A percentile compares a stretch with the other conserved stretches of the same genome.
Evolutionary conservation across 164 flowering plant species (phyloP).

Genomic region (Santalum album): DNA sequence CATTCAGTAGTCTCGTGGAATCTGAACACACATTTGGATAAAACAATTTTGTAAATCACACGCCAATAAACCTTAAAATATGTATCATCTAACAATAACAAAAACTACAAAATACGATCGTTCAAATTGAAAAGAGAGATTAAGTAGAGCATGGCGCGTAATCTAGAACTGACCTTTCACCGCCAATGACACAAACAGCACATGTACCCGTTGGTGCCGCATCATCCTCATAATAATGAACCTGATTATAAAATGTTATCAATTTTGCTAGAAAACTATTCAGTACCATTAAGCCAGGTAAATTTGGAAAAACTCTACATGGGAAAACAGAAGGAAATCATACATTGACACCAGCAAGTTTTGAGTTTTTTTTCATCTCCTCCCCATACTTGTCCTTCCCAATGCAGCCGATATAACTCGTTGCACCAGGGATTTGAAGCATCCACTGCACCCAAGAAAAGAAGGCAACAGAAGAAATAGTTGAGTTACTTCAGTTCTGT

Average conservation of each 20-base stretch:
- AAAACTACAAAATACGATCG: too few relatives aligned
- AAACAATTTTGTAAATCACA: too few relatives aligned
- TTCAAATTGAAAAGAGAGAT: too few relatives aligned
- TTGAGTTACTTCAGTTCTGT: background rate
- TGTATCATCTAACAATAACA: too few relatives aligned
- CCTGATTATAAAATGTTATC: too few relatives aligned
- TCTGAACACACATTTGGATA: too few relatives aligned
- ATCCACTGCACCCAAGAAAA: conserved; percentile 64
- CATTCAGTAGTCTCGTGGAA: too few relatives aligned
- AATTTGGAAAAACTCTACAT: background rate
- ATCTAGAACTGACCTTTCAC: conserved; percentile 65
- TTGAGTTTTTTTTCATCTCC: conserved; percentile 81
- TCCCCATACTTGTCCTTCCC: conserved; percentile 95
- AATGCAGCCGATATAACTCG: conserved; percentile 87
- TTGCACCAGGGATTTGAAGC: conserved; percentile 94
- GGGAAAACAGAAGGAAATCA: conserved; percentile 8
- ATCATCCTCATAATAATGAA: conserved; percentile 86
- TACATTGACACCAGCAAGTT: conserved; percentile 81
- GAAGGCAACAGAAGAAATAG: background rate
- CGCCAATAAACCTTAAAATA: too few relatives aligned
- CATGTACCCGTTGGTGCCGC: conserved; percentile 86
- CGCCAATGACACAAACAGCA: conserved; percentile 93
- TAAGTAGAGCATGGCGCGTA: too few relatives aligned
- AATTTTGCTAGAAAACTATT: too few relatives aligned
- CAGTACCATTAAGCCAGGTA: too few relatives aligned